Evolutionary conservation across 2,329 filamentous ascomycete species (phyloP).

Genomic region (Cytospora leucostoma): DNA sequence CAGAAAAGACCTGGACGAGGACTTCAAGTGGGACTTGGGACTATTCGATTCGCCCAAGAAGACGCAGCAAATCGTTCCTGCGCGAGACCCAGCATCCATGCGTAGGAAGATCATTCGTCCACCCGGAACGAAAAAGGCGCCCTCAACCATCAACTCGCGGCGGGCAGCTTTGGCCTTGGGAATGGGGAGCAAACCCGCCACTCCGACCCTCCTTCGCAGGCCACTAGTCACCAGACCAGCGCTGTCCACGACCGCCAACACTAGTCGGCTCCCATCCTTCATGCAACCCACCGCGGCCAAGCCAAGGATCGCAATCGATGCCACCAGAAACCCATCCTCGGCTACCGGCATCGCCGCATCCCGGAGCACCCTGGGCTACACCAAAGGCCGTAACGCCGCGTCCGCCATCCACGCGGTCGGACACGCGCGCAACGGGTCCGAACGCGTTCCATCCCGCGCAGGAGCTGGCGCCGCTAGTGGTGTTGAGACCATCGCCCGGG

Average conservation of each 20-base stretch:
- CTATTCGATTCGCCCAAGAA: constrained; percentile 50
- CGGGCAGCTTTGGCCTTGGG: constrained; percentile 57
- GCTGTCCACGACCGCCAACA: constrained; percentile 30
- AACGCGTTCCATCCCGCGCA: constrained; percentile 35
- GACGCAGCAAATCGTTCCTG: constrained; percentile 38
- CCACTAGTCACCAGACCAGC: constrained; percentile 27
- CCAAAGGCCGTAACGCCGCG: constrained; percentile 66
- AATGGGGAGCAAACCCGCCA: constrained; percentile 37
- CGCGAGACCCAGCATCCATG: constrained; percentile 20
- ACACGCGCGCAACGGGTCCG: constrained; percentile 27
- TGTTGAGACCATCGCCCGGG: constrained; percentile 51
- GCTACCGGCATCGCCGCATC: constrained; percentile 66
- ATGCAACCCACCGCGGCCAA: constrained; percentile 28
- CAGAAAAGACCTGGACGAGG: constrained; percentile 63
- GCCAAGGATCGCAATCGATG: constrained; percentile 38
- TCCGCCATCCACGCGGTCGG: constrained; percentile 43
- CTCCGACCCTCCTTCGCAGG: constrained; percentile 32
- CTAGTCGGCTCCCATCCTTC: constrained; percentile 24
- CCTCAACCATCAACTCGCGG: constrained; percentile 57
- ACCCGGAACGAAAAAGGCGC: constrained; percentile 31
- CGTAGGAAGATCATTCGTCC: constrained; percentile 27
- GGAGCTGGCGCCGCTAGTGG: constrained; percentile 38
- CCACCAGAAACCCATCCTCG: constrained; percentile 42
- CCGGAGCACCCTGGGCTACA: constrained; percentile 82
- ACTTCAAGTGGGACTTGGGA: constrained; percentile 35